A percentile compares a stretch with the other conserved stretches of the same genome.
These are phyloP conservation scores for Lippia alba DNA, from an alignment of 305 asterid species.

Conservation along the genomic window DNA sequence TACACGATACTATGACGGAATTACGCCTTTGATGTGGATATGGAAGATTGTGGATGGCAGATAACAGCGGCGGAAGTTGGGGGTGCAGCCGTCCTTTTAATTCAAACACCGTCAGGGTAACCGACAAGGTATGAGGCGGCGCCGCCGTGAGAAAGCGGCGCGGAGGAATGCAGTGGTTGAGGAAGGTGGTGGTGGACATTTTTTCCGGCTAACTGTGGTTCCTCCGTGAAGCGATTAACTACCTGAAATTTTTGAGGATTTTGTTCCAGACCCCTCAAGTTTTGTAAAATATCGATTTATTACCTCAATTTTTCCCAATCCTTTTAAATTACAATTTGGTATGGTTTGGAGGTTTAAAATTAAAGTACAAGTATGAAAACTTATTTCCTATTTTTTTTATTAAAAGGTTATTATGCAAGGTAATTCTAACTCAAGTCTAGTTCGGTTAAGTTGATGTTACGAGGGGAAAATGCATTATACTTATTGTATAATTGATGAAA, in stretches of 20 bases:
- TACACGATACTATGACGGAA: slow-evolving; percentile 39
- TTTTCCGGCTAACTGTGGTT: slow-evolving; percentile 31
- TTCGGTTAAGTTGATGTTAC: too few species aligned
- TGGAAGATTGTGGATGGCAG: slow-evolving; percentile 27
- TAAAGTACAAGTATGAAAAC: too few species aligned
- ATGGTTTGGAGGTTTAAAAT: too few species aligned
- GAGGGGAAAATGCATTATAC: too few species aligned
- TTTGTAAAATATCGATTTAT: slow-evolving; percentile 21
- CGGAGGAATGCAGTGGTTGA: slow-evolving; percentile 37
- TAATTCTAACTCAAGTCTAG: too few species aligned
- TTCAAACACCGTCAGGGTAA: background rate
- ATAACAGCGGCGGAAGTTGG: slow-evolving; percentile 20
- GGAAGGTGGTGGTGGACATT: slow-evolving; percentile 40
- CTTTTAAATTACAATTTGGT: background rate
- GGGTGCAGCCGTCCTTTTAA: slow-evolving; percentile 21
- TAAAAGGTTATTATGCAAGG: too few species aligned
- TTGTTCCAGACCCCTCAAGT: slow-evolving; percentile 26
- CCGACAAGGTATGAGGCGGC: slow-evolving; percentile 12
- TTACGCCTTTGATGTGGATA: slow-evolving; percentile 23
- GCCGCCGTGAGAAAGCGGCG: slow-evolving; percentile 31
- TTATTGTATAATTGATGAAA: too few species aligned
- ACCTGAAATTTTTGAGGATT: background rate
- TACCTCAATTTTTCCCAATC: background rate
- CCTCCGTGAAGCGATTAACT: slow-evolving; percentile 20
- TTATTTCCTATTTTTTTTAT: too few species aligned